Evolutionary conservation across 192 early-diverging fungal genomes (phyloP).

Genomic region (Umbelopsis isabellina): DNA sequence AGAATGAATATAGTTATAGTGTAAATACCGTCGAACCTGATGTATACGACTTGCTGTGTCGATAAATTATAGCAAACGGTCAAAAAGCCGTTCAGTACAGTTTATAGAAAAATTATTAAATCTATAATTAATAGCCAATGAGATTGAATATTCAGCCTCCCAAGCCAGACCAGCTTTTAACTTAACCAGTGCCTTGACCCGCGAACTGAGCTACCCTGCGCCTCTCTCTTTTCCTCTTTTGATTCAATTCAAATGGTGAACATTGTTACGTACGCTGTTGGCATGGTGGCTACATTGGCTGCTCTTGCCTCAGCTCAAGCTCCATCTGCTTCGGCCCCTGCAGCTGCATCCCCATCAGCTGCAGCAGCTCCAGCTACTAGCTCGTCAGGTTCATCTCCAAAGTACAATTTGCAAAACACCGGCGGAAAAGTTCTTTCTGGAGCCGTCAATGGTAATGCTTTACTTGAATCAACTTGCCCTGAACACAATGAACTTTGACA

Average conservation of each 20-base stretch:
- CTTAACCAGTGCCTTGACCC: too few species aligned
- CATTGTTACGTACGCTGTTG: conserved; percentile 12
- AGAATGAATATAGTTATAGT: conserved; percentile 1
- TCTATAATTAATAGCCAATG: conserved; percentile 12
- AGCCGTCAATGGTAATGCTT: conserved; percentile 35
- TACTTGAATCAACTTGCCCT: neutral
- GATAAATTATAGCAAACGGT: neutral
- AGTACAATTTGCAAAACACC: conserved; percentile 17
- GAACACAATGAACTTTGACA: neutral
- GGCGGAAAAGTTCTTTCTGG: conserved; percentile 36
- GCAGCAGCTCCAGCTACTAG: neutral
- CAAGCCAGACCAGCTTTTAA: too few species aligned
- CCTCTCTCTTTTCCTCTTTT: conserved; percentile 10
- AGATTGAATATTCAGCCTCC: neutral
- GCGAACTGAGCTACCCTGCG: neutral
- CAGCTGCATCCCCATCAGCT: neutral
- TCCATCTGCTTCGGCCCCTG: conserved; percentile 3
- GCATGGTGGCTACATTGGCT: conserved; percentile 14
- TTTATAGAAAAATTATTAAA: neutral
- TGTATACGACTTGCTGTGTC: neutral
- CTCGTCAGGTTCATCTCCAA: neutral
- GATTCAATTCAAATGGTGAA: conserved; percentile 14
- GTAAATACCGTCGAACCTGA: neutral
- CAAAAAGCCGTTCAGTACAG: neutral
- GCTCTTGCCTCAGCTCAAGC: conserved; percentile 4